Conservation (phyloP, 306 rosid genomes). For the Luffa aegyptiaca region DNA sequence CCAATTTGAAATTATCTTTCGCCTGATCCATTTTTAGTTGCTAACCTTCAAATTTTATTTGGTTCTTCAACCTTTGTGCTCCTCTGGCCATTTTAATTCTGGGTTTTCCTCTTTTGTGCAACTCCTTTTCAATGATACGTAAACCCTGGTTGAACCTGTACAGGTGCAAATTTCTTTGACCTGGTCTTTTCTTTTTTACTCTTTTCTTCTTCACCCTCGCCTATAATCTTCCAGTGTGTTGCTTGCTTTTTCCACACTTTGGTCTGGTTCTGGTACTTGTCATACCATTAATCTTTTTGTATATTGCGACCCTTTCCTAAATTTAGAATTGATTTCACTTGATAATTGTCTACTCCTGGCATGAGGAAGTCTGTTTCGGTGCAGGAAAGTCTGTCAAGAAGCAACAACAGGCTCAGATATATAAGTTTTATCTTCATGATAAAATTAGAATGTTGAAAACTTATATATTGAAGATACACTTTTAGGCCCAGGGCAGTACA, state of each 20-base stretch:
- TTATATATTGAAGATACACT: background rate
- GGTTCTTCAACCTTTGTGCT: background rate
- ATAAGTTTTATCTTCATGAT: background rate
- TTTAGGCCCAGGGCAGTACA: background rate
- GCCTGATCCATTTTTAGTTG: background rate
- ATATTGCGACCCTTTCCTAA: too few relatives aligned
- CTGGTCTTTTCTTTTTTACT: background rate
- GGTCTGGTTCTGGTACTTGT: too few relatives aligned
- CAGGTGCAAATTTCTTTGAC: background rate
- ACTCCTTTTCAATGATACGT: too few relatives aligned
- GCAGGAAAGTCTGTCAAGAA: background rate
- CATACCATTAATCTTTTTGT: too few relatives aligned
- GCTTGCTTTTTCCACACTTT: too few relatives aligned
- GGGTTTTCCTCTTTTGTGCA: too few relatives aligned
- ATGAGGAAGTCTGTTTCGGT: background rate
- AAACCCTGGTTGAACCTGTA: background rate
- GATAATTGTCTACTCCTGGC: background rate
- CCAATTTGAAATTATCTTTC: too few relatives aligned
- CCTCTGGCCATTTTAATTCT: background rate
- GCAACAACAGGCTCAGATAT: background rate
- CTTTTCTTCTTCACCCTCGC: background rate
- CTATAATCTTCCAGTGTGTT: too few relatives aligned
- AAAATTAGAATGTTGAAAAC: background rate
- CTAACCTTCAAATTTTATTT: background rate
- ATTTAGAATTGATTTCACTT: too few relatives aligned